Evolutionary conservation across 2,329 filamentous ascomycete species (phyloP).

Genomic region (Stagonosporopsis cucurbitacearum): DNA sequence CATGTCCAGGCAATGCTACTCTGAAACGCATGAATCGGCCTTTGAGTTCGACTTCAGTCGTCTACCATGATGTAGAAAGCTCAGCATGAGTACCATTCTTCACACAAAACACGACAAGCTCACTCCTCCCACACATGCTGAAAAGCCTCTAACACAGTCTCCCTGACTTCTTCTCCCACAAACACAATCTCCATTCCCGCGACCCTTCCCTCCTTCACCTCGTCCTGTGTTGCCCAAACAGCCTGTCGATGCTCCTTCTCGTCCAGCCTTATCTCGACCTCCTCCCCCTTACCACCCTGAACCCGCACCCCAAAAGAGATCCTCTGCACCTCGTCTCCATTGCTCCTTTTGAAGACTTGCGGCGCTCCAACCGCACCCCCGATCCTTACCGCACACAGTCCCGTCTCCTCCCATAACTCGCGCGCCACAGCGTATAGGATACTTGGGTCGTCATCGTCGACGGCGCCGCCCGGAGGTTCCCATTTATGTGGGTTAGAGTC

Average conservation of each 20-base stretch:
- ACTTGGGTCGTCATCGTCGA: conserved; percentile 52
- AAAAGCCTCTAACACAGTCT: conserved; percentile 3
- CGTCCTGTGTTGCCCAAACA: conserved; percentile 8
- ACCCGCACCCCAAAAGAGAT: conserved; percentile 5
- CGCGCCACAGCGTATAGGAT: conserved; percentile 55
- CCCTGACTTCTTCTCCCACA: not conserved
- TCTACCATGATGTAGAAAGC: no score
- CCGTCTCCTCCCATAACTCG: conserved; percentile 59
- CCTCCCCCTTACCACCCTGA: not conserved
- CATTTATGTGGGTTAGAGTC: conserved; percentile 57
- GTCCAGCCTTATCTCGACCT: not conserved
- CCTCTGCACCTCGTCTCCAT: conserved; percentile 4
- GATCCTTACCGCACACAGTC: conserved; percentile 46
- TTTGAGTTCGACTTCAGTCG: no score
- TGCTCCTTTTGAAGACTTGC: conserved; percentile 12
- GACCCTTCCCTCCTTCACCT: not conserved
- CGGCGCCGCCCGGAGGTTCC: conserved; percentile 60
- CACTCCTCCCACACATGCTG: not conserved
- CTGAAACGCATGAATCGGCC: no score
- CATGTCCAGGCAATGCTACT: no score
- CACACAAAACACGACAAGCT: no score
- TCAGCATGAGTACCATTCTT: no score
- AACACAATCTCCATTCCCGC: not conserved
- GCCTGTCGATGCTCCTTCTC: conserved; percentile 3
- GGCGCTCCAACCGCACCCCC: conserved; percentile 5